Conservation (phyloP, 768 basidiomycete species). For the Hericium erinaceus region DNA sequence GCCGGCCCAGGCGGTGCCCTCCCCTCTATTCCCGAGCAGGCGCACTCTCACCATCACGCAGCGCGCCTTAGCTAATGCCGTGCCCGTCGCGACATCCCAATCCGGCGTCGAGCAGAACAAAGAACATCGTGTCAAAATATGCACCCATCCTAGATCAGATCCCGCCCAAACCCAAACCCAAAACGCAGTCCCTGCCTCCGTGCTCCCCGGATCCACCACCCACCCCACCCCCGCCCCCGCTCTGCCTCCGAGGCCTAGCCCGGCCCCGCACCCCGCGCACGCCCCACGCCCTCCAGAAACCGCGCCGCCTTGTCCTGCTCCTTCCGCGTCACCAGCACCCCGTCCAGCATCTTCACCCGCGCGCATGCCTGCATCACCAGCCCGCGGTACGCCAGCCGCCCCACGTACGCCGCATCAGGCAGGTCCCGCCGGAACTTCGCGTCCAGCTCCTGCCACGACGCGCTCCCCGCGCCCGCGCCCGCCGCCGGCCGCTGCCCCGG, state of each 20-base stretch:
- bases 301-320: conserved; percentile 77
- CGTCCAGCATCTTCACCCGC: conserved; percentile 69
- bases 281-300: conserved; percentile 49
- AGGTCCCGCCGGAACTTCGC: conserved; percentile 80
- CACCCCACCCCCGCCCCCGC: conserved; percentile 9
- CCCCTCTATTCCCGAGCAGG: neutral
- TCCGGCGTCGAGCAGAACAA: neutral
- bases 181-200: neutral
- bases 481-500: conserved; percentile 2
- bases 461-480: conserved; percentile 7
- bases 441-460: conserved; percentile 69
- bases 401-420: conserved; percentile 82
- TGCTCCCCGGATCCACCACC: conserved; percentile 5
- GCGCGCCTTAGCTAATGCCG: conserved; percentile 16
- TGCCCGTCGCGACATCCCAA: conserved; percentile 5
- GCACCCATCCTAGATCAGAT: conserved; percentile 2
- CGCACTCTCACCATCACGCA: neutral
- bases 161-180: neutral
- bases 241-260: conserved; percentile 1
- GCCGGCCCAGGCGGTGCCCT: neutral
- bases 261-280: conserved; percentile 18
- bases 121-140: neutral
- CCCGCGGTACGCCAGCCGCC: conserved; percentile 83
- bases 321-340: conserved; percentile 72
- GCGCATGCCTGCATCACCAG: conserved; percentile 72